A percentile compares a stretch with the other conserved stretches of the same genome.
Evolutionary conservation across 495 filamentous ascomycete genomes (phyloP).

Genomic region (Pyrenula massariospora): DNA sequence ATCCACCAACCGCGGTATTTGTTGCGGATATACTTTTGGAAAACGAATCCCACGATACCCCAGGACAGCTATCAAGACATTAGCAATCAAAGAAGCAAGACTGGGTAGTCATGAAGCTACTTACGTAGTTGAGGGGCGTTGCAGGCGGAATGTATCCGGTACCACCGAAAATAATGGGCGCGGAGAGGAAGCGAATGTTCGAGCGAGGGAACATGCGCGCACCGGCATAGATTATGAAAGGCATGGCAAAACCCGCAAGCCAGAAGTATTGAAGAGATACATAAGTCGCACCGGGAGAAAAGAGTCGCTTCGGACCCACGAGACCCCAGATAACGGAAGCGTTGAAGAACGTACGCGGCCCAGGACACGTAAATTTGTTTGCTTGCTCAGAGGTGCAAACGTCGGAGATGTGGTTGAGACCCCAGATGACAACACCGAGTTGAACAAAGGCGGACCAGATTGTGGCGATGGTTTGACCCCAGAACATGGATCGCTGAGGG

Average conservation of each 20-base stretch:
- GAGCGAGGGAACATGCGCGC: constrained; percentile 31
- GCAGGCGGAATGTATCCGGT: constrained; percentile 35
- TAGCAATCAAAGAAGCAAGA: neutral
- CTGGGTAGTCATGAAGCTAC: neutral
- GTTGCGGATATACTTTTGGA: constrained; percentile 54
- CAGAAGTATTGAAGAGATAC: constrained; percentile 34
- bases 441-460: constrained; percentile 49
- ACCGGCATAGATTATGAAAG: constrained; percentile 31
- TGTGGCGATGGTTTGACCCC: constrained; percentile 40
- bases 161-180: constrained; percentile 37
- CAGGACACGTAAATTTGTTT: constrained; percentile 49
- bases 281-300: constrained; percentile 37
- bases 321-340: constrained; percentile 44
- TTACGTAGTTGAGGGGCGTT: constrained; percentile 35
- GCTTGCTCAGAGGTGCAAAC: constrained; percentile 37
- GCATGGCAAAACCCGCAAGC: constrained; percentile 34
- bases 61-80: constrained; percentile 28
- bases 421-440: constrained; percentile 49
- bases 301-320: constrained; percentile 39
- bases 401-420: constrained; percentile 38
- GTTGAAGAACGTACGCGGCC: constrained; percentile 49
- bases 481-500: constrained; percentile 47
- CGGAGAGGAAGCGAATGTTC: constrained; percentile 28
- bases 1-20: constrained; percentile 61
- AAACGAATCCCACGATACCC: constrained; percentile 55